Evolutionary conservation across 306 rosid species (phyloP).

Genomic region (Citrullus amarus): DNA sequence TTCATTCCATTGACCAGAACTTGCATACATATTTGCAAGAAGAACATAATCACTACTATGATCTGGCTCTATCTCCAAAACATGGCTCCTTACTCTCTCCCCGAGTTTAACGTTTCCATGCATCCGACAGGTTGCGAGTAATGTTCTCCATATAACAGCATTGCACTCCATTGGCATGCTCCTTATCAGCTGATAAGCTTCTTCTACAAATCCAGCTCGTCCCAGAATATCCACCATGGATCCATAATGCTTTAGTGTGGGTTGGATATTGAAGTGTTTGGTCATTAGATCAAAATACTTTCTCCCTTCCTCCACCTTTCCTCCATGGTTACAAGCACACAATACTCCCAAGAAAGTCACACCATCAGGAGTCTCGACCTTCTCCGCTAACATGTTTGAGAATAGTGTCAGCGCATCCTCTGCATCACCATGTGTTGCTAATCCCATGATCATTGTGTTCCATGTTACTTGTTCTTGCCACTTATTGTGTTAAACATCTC

Average conservation of each 20-base stretch:
- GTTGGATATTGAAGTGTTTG: constrained; percentile 33
- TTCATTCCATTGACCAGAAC: constrained; percentile 45
- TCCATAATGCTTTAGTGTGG: constrained; percentile 67
- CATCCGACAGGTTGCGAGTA: constrained; percentile 50
- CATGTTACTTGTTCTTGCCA: constrained; percentile 47
- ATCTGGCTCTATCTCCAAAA: constrained; percentile 44
- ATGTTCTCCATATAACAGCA: constrained; percentile 66
- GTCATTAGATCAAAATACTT: constrained; percentile 34
- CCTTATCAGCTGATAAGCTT: constrained; percentile 41
- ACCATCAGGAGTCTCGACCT: constrained; percentile 34
- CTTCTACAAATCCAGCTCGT: constrained; percentile 55
- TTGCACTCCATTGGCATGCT: constrained; percentile 52
- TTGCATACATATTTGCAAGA: constrained; percentile 62
- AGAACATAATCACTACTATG: constrained; percentile 72
- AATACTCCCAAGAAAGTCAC: constrained; percentile 65
- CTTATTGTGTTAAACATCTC: constrained; percentile 25
- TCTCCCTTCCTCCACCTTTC: constrained; percentile 54
- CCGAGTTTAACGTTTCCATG: constrained; percentile 50
- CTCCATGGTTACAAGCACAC: constrained; percentile 65
- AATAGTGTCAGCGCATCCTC: constrained; percentile 39
- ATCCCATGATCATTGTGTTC: constrained; percentile 69
- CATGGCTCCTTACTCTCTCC: constrained; percentile 47
- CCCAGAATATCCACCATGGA: constrained; percentile 76
- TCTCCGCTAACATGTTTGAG: constrained; percentile 33
- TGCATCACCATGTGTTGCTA: constrained; percentile 55